Base-by-base conservation (phyloP, 257 asterid species). In the Striga asiatica region DNA sequence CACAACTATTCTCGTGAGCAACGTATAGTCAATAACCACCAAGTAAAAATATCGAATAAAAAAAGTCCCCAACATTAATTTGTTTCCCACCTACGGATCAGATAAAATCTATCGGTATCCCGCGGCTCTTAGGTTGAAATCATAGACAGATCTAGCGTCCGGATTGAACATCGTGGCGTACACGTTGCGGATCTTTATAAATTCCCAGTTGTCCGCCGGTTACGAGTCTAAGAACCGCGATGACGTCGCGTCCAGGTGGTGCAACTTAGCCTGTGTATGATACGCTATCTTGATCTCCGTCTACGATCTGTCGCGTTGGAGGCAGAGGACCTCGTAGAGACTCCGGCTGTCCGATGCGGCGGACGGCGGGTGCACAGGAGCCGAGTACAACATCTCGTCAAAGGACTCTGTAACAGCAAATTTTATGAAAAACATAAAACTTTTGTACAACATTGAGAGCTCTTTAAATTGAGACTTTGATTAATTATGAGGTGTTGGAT, bases 91-190 rank as follows among this genome's bases (percentile, higher is more conserved):
- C 87, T 64, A 56, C 86, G 86, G 64, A 70, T 71, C 43, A 69
- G 64, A 57, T 72, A 64, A 50, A 34, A 69, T 50, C 75, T 47
- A 50, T 6, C 20, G 3, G 41, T 11, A 14, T 48, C 20, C 28
- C 59, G 51, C 23, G 65, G 76, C 55, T 41, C 50, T 64, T 52
- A 79, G 50, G 46, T 69, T 60, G 22, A 53, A 59, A 50, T 87
- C 96, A 60, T 87, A 87, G 7, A 71, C 68, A 27, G 75, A 76
- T 63, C 94, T 77, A 3, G 96, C 70, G 23, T 78, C 68, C 22
- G 93, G 94, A 79, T 87, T 94, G 25, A 89, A 87, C 4, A 87
- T 79, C n/a, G 84, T 87, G 1, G 81, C 63, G 68, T 87, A 87
- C n/a, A 92, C 96, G 29, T 77, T 56, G 14, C 60, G 84, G 20